Conservation (phyloP, 352 stramenopile species). For the Phytophthora europaea region DNA sequence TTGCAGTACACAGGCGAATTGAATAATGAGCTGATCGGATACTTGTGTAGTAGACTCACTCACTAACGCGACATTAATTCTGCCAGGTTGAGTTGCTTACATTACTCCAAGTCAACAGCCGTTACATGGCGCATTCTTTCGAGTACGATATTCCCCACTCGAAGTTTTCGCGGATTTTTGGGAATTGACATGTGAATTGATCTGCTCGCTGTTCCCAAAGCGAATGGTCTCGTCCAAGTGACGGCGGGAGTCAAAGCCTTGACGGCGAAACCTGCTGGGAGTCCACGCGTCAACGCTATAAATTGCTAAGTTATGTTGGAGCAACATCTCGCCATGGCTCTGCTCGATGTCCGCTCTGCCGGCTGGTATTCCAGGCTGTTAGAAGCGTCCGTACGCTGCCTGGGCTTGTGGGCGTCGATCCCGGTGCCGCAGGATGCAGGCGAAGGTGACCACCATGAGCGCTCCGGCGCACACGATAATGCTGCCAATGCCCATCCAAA, state of each 20-base stretch:
- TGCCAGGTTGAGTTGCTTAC: background rate
- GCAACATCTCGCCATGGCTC: background rate
- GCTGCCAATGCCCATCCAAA: slow-evolving; percentile 51
- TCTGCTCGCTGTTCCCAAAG: slow-evolving; percentile 11
- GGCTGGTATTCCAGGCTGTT: slow-evolving; percentile 19
- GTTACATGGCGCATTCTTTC: background rate
- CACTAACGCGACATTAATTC: slow-evolving; percentile 12
- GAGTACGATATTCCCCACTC: slow-evolving; percentile 12
- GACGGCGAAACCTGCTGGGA: background rate
- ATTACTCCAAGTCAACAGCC: slow-evolving; percentile 6
- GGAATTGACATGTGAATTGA: slow-evolving; percentile 1
- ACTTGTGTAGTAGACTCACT: too few species aligned
- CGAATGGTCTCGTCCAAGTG: background rate
- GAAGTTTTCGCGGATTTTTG: slow-evolving; percentile 18
- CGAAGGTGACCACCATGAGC: slow-evolving; percentile 58
- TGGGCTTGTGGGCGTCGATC: slow-evolving; percentile 17
- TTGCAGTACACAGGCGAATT: slow-evolving; percentile 21
- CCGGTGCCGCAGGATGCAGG: slow-evolving; percentile 56
- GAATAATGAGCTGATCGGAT: slow-evolving; percentile 21
- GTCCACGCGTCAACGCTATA: background rate
- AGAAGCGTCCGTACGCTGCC: slow-evolving; percentile 36
- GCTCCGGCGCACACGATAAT: slow-evolving; percentile 50
- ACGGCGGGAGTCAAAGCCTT: background rate
- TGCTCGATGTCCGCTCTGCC: slow-evolving; percentile 1
- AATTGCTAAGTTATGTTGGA: too few species aligned